These are phyloP conservation scores for Colletotrichum echinochloae DNA, from an alignment of 2,329 filamentous ascomycete species.

Conservation along the genomic window DNA sequence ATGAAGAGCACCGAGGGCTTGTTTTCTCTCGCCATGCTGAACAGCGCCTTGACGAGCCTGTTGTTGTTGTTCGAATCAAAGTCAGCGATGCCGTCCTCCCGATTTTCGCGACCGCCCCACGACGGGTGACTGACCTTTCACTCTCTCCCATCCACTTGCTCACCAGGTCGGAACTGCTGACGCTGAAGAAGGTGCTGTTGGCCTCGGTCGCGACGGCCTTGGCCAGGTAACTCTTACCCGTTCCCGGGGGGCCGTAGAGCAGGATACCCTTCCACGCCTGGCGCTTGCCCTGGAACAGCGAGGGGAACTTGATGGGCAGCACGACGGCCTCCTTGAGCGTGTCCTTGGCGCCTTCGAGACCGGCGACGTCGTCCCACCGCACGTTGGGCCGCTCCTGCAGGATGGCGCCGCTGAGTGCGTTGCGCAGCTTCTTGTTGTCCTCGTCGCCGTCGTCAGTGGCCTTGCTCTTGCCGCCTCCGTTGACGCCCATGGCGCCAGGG, in stretches of 20 bases:
- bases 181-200: constrained; percentile 99
- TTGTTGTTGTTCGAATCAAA: not conserved
- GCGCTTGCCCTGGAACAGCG: constrained; percentile 93
- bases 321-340: constrained; percentile 98
- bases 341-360: constrained; percentile 93
- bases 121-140: constrained; percentile 75
- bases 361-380: constrained; percentile 98
- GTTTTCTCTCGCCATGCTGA: constrained; percentile 98
- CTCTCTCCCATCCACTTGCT: constrained; percentile 99
- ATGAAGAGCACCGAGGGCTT: constrained; percentile 99
- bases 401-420: constrained; percentile 90
- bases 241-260: constrained; percentile 94
- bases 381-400: constrained; percentile 96
- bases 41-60: constrained; percentile 94
- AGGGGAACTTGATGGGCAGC: constrained; percentile 97
- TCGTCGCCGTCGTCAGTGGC: constrained; percentile 79
- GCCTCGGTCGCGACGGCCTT: constrained; percentile 98
- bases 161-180: constrained; percentile 95
- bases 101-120: not conserved
- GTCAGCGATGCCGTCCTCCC: not conserved
- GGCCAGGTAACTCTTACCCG: constrained; percentile 96
- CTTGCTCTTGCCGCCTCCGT: constrained; percentile 71
- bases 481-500: constrained; percentile 73
- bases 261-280: constrained; percentile 99
- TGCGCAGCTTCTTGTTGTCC: constrained; percentile 94